Percentiles rank a stretch among this genome's conserved stretches.
Evolutionary conservation across 73 alveolate species (phyloP).

Genomic region (Symbiodinium pilosum): DNA sequence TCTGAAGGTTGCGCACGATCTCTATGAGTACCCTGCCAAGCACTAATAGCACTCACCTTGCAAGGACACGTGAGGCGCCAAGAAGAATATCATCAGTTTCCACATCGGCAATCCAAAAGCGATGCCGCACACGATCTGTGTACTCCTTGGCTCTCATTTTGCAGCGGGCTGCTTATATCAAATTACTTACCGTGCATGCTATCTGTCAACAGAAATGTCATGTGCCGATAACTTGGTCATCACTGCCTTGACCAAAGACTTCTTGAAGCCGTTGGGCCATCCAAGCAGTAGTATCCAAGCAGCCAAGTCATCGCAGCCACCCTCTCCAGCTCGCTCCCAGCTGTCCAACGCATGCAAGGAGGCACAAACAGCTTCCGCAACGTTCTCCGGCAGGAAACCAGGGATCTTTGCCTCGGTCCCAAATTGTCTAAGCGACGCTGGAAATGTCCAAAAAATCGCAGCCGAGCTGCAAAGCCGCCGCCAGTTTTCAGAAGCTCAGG

Average conservation of each 20-base stretch:
- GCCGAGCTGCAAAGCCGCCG: not conserved
- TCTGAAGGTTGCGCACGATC: too few species aligned
- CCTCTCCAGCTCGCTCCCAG: constrained; percentile 16
- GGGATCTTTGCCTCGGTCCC: not conserved
- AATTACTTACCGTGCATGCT: too few species aligned
- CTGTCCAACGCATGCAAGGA: not conserved
- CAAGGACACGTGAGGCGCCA: constrained; percentile 21
- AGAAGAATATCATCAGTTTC: constrained; percentile 49
- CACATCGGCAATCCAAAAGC: constrained; percentile 62
- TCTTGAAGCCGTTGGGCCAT: too few species aligned
- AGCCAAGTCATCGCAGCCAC: not conserved
- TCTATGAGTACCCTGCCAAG: too few species aligned
- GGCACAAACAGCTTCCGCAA: not conserved
- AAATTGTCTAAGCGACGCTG: too few species aligned
- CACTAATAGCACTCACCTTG: too few species aligned
- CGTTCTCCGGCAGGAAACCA: constrained; percentile 2
- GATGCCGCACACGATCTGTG: constrained; percentile 62
- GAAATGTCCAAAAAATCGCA: too few species aligned
- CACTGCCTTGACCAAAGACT: too few species aligned
- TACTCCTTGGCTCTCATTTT: constrained; percentile 12
- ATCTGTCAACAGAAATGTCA: too few species aligned
- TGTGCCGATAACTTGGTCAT: too few species aligned
- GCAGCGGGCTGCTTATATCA: too few species aligned
- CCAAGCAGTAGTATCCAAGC: too few species aligned
- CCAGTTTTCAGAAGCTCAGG: not conserved